A percentile compares a stretch with the other conserved stretches of the same genome.
phyloP scores from a whole-genome alignment of 371 early-diverging fungal species.

The Mucor indicus region DNA sequence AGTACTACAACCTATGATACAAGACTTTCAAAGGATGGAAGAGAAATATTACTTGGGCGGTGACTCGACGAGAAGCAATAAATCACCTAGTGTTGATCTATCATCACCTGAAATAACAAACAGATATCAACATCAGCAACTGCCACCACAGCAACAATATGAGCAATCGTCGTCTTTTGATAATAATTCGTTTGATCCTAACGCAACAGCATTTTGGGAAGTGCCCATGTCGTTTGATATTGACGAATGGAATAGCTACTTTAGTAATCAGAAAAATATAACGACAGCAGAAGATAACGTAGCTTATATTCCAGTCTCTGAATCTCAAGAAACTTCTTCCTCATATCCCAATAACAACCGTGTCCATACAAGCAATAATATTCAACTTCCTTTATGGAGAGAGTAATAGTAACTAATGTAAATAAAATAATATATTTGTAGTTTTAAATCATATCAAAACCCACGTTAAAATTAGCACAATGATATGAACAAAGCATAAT shows the following conservation, averaged over 20 bases:
- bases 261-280: slow-evolving; percentile 23
- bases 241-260: slow-evolving; percentile 34
- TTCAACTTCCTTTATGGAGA: no score
- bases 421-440: no score
- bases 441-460: no score
- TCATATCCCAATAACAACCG: no score
- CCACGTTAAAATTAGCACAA: no score
- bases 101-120: slow-evolving; percentile 4
- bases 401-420: no score
- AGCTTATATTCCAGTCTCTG: no score
- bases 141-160: neutral
- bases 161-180: neutral
- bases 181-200: slow-evolving; percentile 21
- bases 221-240: slow-evolving; percentile 32
- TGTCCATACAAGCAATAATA: no score
- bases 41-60: slow-evolving; percentile 19
- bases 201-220: slow-evolving; percentile 29
- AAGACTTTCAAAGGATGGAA: slow-evolving; percentile 14
- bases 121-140: neutral
- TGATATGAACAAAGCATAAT: no score
- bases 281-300: no score
- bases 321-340: no score
- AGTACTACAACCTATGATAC: neutral
- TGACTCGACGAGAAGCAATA: slow-evolving; percentile 4
- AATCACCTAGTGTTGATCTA: slow-evolving; percentile 10